phyloP scores from a whole-genome alignment of 2,329 filamentous ascomycete genomes.

The Bipolaris victoriae region DNA sequence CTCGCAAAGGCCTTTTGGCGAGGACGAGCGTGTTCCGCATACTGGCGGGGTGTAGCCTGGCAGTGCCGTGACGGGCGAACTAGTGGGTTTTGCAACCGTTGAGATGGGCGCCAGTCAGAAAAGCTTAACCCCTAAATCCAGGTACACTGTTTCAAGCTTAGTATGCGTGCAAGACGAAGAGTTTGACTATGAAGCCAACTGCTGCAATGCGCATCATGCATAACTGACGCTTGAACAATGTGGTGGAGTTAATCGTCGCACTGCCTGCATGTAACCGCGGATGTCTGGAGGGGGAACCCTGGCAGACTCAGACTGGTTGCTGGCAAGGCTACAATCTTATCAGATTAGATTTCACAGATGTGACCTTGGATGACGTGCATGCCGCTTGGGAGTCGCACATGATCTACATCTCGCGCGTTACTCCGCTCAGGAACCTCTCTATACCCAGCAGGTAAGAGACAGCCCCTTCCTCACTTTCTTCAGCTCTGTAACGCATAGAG shows the following conservation, averaged over 20 bases:
- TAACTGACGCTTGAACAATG: not conserved
- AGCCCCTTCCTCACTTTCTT: not conserved
- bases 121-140: slow-evolving; percentile 21
- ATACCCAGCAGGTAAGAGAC: too few species aligned
- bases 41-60: slow-evolving; percentile 7
- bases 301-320: not conserved
- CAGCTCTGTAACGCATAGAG: not conserved
- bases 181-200: not conserved
- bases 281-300: not conserved
- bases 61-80: slow-evolving; percentile 25
- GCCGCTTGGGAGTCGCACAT: slow-evolving; percentile 10
- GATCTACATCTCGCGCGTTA: slow-evolving; percentile 11
- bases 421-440: not conserved
- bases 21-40: not conserved
- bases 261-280: not conserved
- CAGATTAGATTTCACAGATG: slow-evolving; percentile 24
- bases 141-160: slow-evolving; percentile 6
- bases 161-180: not conserved
- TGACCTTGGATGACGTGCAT: slow-evolving; percentile 32
- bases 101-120: slow-evolving; percentile 17
- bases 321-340: slow-evolving; percentile 26
- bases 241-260: not conserved
- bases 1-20: not conserved
- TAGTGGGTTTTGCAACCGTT: slow-evolving; percentile 28
- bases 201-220: not conserved